Conservation (phyloP, 2,329 filamentous ascomycete genomes). For the Alternaria tenuissima region DNA sequence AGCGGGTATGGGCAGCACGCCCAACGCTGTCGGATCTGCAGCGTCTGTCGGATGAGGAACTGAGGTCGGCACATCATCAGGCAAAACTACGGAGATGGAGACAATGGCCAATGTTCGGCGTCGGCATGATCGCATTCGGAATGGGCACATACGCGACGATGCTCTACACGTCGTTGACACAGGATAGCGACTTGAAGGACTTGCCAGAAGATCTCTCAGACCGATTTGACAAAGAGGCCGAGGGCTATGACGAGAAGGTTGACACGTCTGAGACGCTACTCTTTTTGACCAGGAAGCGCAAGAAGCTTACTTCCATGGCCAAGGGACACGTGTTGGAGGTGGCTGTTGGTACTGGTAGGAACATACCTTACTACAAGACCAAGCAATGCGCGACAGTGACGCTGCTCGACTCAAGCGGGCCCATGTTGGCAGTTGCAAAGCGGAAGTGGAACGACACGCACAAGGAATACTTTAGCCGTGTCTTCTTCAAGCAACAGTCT, state of each 20-base stretch:
- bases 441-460: conserved; percentile 58
- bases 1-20: conserved; percentile 37
- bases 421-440: conserved; percentile 59
- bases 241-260: conserved; percentile 58
- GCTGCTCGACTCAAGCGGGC: conserved; percentile 57
- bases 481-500: conserved; percentile 56
- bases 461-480: conserved; percentile 47
- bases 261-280: conserved; percentile 54
- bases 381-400: conserved; percentile 55
- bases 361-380: conserved; percentile 56
- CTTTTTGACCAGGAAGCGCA: conserved; percentile 52
- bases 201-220: conserved; percentile 54
- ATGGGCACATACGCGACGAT: conserved; percentile 53
- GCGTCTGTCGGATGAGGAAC: conserved; percentile 39
- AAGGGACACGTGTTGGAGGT: conserved; percentile 59
- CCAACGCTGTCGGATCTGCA: conserved; percentile 36
- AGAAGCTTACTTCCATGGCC: conserved; percentile 52
- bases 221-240: conserved; percentile 57
- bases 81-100: conserved; percentile 41
- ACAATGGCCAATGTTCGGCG: conserved; percentile 44
- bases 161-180: conserved; percentile 46
- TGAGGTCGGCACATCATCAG: conserved; percentile 34
- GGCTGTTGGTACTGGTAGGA: conserved; percentile 59
- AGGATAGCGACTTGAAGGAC: conserved; percentile 32
- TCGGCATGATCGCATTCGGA: conserved; percentile 47